Percentiles rank a stretch among this genome's conserved stretches.
These are phyloP conservation scores for Rhodotorula sp. DNA, from an alignment of 1,284 basidiomycete genomes.

Conservation along the genomic window DNA sequence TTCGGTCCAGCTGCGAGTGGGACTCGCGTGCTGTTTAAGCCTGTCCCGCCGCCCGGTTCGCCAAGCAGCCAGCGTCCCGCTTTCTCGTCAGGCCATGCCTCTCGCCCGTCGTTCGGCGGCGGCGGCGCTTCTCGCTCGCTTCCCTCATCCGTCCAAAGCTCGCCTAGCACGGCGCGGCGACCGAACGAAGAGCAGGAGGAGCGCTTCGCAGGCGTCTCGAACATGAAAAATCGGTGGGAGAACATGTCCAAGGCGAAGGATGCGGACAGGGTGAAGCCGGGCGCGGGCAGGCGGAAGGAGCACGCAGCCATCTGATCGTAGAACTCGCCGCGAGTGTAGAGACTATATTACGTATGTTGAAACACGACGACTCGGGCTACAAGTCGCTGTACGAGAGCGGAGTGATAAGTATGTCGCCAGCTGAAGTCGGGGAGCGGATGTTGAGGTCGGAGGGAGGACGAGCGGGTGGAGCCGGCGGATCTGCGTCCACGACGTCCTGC, in stretches of 20 bases:
- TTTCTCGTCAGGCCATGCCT: neutral
- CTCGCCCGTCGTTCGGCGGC: neutral
- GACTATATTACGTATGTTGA: neutral
- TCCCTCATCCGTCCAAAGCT: neutral
- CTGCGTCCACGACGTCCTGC: too few relatives aligned
- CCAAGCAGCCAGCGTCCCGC: neutral
- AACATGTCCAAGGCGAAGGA: slow-evolving; percentile 16
- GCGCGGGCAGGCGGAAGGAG: slow-evolving; percentile 13
- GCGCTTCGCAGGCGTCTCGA: slow-evolving; percentile 36
- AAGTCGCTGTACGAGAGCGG: neutral
- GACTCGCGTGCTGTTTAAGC: slow-evolving; percentile 32
- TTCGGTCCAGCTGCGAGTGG: neutral
- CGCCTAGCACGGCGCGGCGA: neutral
- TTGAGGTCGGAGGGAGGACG: too few relatives aligned
- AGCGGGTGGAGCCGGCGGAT: too few relatives aligned
- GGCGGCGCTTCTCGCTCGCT: neutral
- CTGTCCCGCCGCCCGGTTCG: slow-evolving; percentile 20
- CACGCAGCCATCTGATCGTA: slow-evolving; percentile 21
- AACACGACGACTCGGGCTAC: neutral
- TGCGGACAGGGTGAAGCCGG: neutral
- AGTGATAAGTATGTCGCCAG: too few relatives aligned
- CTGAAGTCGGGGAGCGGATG: neutral
- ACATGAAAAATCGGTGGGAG: slow-evolving; percentile 40
- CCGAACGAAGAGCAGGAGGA: slow-evolving; percentile 30
- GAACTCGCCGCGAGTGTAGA: neutral